A percentile compares a stretch with the other conserved stretches of the same genome.
Conservation (phyloP, 2,329 filamentous ascomycete genomes). For the Dichotomopilus funicola region DNA sequence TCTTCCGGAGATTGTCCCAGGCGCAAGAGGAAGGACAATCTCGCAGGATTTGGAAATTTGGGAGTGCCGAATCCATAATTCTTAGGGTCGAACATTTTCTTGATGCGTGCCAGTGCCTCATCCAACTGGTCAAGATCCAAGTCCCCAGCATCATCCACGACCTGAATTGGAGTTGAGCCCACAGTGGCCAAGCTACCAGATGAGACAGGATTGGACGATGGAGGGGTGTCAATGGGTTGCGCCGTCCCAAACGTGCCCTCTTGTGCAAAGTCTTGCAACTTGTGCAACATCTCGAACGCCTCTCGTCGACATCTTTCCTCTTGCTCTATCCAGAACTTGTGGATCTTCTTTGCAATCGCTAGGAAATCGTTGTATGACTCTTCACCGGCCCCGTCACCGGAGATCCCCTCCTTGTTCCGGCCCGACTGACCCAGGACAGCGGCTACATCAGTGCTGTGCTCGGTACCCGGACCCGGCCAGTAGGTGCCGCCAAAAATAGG, state of each 20-base stretch:
- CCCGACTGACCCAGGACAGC: slow-evolving; percentile 8
- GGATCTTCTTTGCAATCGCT: slow-evolving; percentile 73
- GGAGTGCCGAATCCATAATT: slow-evolving; percentile 81
- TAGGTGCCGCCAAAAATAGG: slow-evolving; percentile 96
- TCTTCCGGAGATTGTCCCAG: slow-evolving; percentile 63
- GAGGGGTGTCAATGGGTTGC: slow-evolving; percentile 2
- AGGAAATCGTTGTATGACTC: slow-evolving; percentile 70
- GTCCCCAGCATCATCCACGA: slow-evolving; percentile 28
- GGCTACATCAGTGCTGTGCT: slow-evolving; percentile 34
- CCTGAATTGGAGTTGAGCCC: not conserved
- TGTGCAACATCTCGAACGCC: slow-evolving; percentile 71
- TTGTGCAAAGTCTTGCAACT: slow-evolving; percentile 80
- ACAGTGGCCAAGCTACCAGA: not conserved
- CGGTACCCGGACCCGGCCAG: slow-evolving; percentile 74
- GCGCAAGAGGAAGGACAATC: slow-evolving; percentile 73
- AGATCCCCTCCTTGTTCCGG: not conserved
- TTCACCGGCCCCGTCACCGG: slow-evolving; percentile 34
- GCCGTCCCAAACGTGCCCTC: slow-evolving; percentile 65
- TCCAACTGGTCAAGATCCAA: slow-evolving; percentile 90
- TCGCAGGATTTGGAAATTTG: slow-evolving; percentile 85
- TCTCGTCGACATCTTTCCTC: slow-evolving; percentile 76
- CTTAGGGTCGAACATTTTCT: slow-evolving; percentile 68
- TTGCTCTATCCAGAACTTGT: slow-evolving; percentile 71
- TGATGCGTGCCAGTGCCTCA: slow-evolving; percentile 78
- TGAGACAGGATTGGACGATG: not conserved